Evolutionary conservation across 768 basidiomycete species (phyloP).

Genomic region (Lentinula aciculospora): DNA sequence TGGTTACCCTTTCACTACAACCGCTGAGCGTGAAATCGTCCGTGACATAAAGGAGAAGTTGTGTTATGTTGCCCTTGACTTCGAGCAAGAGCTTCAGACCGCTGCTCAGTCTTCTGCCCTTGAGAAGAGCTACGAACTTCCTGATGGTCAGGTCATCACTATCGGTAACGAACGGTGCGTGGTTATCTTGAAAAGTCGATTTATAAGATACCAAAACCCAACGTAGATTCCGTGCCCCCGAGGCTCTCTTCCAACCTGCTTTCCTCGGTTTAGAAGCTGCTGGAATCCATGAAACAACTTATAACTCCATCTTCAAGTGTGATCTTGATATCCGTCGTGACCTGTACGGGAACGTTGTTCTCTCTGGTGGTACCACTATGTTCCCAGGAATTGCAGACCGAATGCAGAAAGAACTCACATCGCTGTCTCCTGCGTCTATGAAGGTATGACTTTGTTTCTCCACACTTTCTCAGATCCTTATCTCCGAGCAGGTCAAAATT

Average conservation of each 20-base stretch:
- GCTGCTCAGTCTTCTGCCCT: slow-evolving; percentile 59
- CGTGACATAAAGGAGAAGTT: slow-evolving; percentile 96
- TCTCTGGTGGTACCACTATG: slow-evolving; percentile 91
- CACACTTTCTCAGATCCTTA: slow-evolving; percentile 1
- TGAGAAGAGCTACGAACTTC: slow-evolving; percentile 69
- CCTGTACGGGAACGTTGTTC: slow-evolving; percentile 76
- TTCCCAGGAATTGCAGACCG: slow-evolving; percentile 93
- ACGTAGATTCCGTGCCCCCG: slow-evolving; percentile 77
- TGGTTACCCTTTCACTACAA: slow-evolving; percentile 92
- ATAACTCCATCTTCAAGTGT: slow-evolving; percentile 86
- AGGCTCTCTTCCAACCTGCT: slow-evolving; percentile 90
- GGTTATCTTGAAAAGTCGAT: neutral
- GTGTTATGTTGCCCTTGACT: slow-evolving; percentile 69
- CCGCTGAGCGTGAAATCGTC: slow-evolving; percentile 91
- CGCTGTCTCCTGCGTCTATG: slow-evolving; percentile 61
- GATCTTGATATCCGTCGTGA: slow-evolving; percentile 84
- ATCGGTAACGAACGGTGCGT: slow-evolving; percentile 82
- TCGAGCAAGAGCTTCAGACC: slow-evolving; percentile 69
- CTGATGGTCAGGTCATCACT: slow-evolving; percentile 93
- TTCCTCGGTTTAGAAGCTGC: slow-evolving; percentile 75
- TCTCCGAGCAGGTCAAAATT: slow-evolving; percentile 45
- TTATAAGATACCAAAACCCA: slow-evolving; percentile 49
- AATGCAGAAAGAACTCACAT: slow-evolving; percentile 70
- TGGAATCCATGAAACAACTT: slow-evolving; percentile 82
- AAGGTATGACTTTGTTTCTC: slow-evolving; percentile 32